These are phyloP conservation scores for Podila epicladia DNA, from an alignment of 192 early-diverging fungal genomes.

Conservation along the genomic window DNA sequence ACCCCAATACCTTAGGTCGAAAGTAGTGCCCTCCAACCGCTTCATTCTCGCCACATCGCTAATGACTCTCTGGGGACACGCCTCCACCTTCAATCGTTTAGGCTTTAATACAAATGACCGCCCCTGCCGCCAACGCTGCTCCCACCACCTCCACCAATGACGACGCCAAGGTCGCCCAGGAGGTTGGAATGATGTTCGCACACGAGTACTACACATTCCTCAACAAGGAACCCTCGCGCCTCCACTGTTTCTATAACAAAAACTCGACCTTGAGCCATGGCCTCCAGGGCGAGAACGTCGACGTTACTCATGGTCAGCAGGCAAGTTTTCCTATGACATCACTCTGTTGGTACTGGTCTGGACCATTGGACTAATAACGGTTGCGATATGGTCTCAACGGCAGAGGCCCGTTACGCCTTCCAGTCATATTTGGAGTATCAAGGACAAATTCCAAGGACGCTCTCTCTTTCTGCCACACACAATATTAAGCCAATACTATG, in stretches of 20 bases:
- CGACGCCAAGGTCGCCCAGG: constrained; percentile 45
- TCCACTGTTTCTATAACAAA: constrained; percentile 88
- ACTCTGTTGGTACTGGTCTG: not conserved
- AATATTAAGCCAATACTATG: too few species aligned
- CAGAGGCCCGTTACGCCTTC: too few species aligned
- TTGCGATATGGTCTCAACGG: too few species aligned
- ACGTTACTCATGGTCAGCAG: constrained; percentile 71
- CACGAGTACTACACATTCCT: constrained; percentile 93
- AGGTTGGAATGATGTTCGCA: constrained; percentile 91
- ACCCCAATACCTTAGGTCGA: too few species aligned
- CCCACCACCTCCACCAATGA: not conserved
- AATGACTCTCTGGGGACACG: not conserved
- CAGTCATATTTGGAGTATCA: too few species aligned
- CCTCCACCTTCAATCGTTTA: not conserved
- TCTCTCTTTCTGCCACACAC: too few species aligned
- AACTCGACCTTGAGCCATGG: constrained; percentile 84
- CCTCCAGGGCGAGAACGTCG: constrained; percentile 74
- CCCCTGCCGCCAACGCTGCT: constrained; percentile 39
- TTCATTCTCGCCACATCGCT: too few species aligned
- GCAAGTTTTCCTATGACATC: constrained; percentile 46
- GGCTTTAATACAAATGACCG: constrained; percentile 18
- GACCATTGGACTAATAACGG: too few species aligned
- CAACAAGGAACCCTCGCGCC: constrained; percentile 77
- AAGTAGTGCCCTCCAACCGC: too few species aligned
- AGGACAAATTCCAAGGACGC: too few species aligned